Evolutionary conservation across 306 rosid genomes (phyloP).

Genomic region (Castanospermum australe): DNA sequence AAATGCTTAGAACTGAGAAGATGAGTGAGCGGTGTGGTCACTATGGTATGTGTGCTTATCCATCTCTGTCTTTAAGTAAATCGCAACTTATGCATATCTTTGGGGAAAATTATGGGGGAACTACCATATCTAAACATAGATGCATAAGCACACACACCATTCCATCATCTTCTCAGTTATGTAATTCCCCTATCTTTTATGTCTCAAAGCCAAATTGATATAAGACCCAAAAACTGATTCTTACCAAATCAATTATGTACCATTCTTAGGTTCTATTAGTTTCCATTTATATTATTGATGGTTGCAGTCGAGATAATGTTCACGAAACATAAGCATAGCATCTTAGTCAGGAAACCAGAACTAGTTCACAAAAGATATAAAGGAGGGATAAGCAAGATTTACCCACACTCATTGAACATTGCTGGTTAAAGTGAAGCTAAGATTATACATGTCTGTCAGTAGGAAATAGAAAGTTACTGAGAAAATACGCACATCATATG

Average conservation of each 20-base stretch:
- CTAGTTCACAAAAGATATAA: slow-evolving; percentile 7
- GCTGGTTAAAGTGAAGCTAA: slow-evolving; percentile 6
- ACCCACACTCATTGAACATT: slow-evolving; percentile 3
- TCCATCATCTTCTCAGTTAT: slow-evolving; percentile 22
- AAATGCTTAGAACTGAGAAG: neutral
- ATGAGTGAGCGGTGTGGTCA: neutral
- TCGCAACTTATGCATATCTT: slow-evolving; percentile 36
- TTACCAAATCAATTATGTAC: neutral
- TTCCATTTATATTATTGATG: slow-evolving; percentile 6
- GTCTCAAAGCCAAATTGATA: slow-evolving; percentile 5
- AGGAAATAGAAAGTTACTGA: slow-evolving; percentile 4
- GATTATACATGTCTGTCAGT: neutral
- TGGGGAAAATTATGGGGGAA: neutral
- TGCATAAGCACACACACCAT: neutral
- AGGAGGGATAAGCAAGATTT: slow-evolving; percentile 15
- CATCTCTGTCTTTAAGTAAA: slow-evolving; percentile 23
- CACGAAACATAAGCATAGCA: neutral
- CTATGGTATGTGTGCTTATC: neutral
- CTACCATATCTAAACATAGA: neutral
- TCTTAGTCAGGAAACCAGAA: slow-evolving; percentile 18
- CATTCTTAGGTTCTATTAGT: neutral
- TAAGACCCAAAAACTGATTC: slow-evolving; percentile 6
- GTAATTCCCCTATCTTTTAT: slow-evolving; percentile 1
- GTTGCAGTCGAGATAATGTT: neutral
- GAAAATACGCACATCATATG: slow-evolving; percentile 81